Evolutionary conservation across 1,139 yeast genomes (phyloP), one percentile per base, ranked within the genome.

Genomic region (Magnusiomyces sp.): DNA sequence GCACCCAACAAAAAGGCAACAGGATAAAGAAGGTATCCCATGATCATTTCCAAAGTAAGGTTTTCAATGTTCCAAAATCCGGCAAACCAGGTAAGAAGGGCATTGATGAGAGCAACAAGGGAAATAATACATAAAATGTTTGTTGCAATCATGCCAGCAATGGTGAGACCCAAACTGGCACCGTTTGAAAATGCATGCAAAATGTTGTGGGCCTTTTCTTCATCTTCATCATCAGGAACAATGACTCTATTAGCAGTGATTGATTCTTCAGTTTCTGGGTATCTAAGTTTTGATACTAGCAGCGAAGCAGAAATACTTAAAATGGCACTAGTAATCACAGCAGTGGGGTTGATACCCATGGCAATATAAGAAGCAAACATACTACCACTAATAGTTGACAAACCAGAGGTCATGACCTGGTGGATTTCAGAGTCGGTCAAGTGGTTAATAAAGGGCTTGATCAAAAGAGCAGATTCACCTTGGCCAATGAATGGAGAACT

Each of bases 271-370:
- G 77, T 73, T 62, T 80, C 86, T 14, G 86, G 86, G 57, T 68
- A 71, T 63, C 85, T 73, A 57, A 80, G 70, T 62, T 80, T 80
- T 16, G 85, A 78, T 27, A 79, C 76, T 9, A 84, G 83, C 54
- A 80, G 68, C 9, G 83, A 76, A 32, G 83, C 82, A 5, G 86
- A 86, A 61, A 80, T 80, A 1, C 84, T 79, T 86, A 80, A 80
- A 53, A 80, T 82, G 71, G 85, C 80, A 29, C 83, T 77, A 19
- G 83, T 76, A 27, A 80, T 79, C 59, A 80, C 70, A 6, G 84
- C 84, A 61, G 79, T 83, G 1, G 85, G 74, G 57, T 77, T 78
- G 57, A 80, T 72, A 43, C 86, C 86, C 62, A 80, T 71, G 2
- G 81, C 80, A 58, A 80, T 79, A 60, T 80, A 80, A 10, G 84